Base-by-base conservation (phyloP, 345 rosid species). In the Gossypium turneri region DNA sequence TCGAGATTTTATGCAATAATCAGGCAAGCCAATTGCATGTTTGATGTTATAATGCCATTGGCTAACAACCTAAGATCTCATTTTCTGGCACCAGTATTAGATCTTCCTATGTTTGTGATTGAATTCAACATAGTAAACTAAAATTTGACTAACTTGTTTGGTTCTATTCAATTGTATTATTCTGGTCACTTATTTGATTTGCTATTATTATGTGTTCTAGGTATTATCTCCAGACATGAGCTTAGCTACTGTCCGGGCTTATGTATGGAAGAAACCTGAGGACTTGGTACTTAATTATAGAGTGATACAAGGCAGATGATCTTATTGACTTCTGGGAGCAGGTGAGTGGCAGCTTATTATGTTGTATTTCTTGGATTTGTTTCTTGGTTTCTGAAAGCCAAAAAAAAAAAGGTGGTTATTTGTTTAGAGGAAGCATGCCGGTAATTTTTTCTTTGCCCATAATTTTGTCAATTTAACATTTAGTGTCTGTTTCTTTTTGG, bases 151-250 rank as follows among this genome's bases (percentile, higher is more conserved):
- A 47, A 12, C 51, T 47, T 47, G 51, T 47, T 9, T 47, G 0
- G 51, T 47, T 47, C 51, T 10, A 47, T 47, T 59, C 64, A 20
- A 59, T 59, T 3, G 24, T 24, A 59, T 59, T 59, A 59, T 59
- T 25, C 41, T 12, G 38, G 38, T 13, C 64, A 13, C n/a, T 12
- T 73, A 16, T 47, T 47, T 44, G 44, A 47, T 44, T 61, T 24
- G 29, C 67, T 68, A 74, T 7, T 75, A 22, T 68, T 75, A 22
- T 64, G 19, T 68, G 58, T 79, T 77, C 79, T 84, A 96, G 99
- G 98, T 96, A 59, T 83, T 96, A 73, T 84, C 97, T 70, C 95
- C 97, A 0, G 98, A 96, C 53, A 93, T 96, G 99, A 96, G 99
- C 86, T 83, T 96, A 82, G 98, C 99, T 67, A 93, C 98, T 2